A percentile compares a stretch with the other conserved stretches of the same genome.
Conservation (phyloP, 2,329 filamentous ascomycete genomes). For the Neonectria punicea region DNA sequence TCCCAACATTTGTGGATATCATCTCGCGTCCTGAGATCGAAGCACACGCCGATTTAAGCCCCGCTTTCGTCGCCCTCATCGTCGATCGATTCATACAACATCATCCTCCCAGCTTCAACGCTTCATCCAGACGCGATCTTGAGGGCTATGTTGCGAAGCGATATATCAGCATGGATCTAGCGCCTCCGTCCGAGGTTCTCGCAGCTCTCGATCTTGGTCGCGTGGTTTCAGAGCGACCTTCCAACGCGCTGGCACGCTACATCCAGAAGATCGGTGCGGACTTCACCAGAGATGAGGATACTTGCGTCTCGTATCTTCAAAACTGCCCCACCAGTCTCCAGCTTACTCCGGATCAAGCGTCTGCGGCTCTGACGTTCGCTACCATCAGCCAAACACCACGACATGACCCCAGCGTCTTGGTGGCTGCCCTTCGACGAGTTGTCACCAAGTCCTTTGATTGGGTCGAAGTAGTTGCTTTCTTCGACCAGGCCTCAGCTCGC, state of each 20-base stretch:
- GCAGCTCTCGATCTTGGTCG: slow-evolving; percentile 76
- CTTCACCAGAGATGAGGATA: slow-evolving; percentile 80
- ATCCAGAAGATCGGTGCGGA: slow-evolving; percentile 81
- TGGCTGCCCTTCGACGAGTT: slow-evolving; percentile 72
- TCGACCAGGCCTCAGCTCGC: slow-evolving; percentile 82
- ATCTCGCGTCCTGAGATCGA: slow-evolving; percentile 73
- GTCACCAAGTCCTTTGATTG: slow-evolving; percentile 73
- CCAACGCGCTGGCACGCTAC: slow-evolving; percentile 68
- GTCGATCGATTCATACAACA: slow-evolving; percentile 89
- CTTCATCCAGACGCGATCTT: slow-evolving; percentile 76
- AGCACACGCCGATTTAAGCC: slow-evolving; percentile 72
- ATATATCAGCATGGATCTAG: slow-evolving; percentile 71
- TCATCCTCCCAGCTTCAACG: slow-evolving; percentile 86
- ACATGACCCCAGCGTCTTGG: slow-evolving; percentile 63
- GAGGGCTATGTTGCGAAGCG: slow-evolving; percentile 73
- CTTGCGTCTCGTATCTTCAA: slow-evolving; percentile 65
- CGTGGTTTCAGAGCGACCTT: slow-evolving; percentile 68
- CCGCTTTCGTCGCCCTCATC: slow-evolving; percentile 79
- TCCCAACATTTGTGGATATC: slow-evolving; percentile 79
- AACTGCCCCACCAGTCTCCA: slow-evolving; percentile 65
- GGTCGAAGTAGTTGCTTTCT: slow-evolving; percentile 78
- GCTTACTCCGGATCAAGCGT: slow-evolving; percentile 84
- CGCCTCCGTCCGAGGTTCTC: slow-evolving; percentile 76
- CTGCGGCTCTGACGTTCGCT: slow-evolving; percentile 77
- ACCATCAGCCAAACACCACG: slow-evolving; percentile 66